phyloP scores from a whole-genome alignment of 139 green algal species.

The Dunaliella sp. region DNA sequence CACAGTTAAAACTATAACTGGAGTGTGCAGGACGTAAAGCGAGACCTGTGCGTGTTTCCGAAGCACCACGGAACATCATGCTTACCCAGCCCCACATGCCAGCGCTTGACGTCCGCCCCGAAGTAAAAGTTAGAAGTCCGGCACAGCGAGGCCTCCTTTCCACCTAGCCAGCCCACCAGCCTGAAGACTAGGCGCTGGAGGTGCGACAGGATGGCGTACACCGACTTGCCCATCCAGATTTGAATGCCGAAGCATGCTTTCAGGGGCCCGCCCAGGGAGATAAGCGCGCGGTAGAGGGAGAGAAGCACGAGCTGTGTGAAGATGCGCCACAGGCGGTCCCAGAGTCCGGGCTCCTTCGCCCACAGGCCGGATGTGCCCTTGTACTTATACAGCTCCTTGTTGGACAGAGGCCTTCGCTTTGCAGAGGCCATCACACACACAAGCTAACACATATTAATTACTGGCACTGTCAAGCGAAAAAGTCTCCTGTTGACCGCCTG shows the following conservation, averaged over 20 bases:
- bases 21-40: not conserved
- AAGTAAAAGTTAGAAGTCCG: constrained; percentile 25
- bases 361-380: not conserved
- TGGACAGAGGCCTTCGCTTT: not conserved
- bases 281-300: constrained; percentile 35
- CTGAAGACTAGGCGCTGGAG: constrained; percentile 38
- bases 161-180: constrained; percentile 55
- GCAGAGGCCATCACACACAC: too few relatives aligned
- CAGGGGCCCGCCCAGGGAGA: constrained; percentile 33
- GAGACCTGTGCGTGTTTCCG: not conserved
- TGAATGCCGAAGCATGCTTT: constrained; percentile 40
- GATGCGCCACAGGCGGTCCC: constrained; percentile 26
- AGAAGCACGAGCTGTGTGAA: constrained; percentile 35
- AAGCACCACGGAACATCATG: too few relatives aligned
- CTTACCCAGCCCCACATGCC: constrained; percentile 69
- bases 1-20: too few relatives aligned
- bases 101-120: constrained; percentile 50
- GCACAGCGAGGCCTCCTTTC: constrained; percentile 23
- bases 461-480: too few relatives aligned
- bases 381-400: not conserved
- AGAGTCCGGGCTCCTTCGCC: not conserved
- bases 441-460: too few relatives aligned
- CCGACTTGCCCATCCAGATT: constrained; percentile 35
- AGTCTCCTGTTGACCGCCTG: too few relatives aligned
- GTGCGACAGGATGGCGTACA: constrained; percentile 38